These are phyloP conservation scores for Acacia confusa DNA, from an alignment of 306 rosid species.

Conservation along the genomic window DNA sequence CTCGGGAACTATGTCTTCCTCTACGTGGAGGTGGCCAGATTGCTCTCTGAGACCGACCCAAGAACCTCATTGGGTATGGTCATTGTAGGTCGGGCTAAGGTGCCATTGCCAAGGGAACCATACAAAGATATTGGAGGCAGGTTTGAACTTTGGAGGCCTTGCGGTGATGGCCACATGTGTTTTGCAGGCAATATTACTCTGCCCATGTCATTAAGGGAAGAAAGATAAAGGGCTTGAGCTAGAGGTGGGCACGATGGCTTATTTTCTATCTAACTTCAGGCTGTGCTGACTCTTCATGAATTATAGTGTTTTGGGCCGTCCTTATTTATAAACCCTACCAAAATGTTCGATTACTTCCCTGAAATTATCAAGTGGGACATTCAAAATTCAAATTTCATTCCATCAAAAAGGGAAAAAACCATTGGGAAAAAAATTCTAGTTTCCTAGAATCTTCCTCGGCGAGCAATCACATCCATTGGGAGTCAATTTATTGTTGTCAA, in stretches of 20 bases:
- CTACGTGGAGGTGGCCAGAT: background rate
- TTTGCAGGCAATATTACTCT: background rate
- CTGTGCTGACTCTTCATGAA: too few species aligned
- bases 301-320: background rate
- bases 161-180: background rate
- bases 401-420: background rate
- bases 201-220: background rate
- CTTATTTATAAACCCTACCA: background rate
- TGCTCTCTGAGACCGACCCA: background rate
- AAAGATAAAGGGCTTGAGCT: too few species aligned
- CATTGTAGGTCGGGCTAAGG: slow-evolving; percentile 1
- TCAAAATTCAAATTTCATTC: too few species aligned
- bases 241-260: too few species aligned
- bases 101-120: background rate
- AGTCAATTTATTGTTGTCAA: background rate
- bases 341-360: too few species aligned
- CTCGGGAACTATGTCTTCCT: background rate
- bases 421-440: background rate
- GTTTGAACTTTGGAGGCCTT: background rate
- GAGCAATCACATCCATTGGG: background rate
- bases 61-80: background rate
- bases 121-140: fast-evolving
- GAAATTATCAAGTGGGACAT: background rate
- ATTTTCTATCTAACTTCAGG: too few species aligned
- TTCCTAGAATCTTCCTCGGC: background rate